phyloP scores from a whole-genome alignment of 2,329 filamentous ascomycete genomes.

The Xenosphaeropsis pyriputrescens region DNA sequence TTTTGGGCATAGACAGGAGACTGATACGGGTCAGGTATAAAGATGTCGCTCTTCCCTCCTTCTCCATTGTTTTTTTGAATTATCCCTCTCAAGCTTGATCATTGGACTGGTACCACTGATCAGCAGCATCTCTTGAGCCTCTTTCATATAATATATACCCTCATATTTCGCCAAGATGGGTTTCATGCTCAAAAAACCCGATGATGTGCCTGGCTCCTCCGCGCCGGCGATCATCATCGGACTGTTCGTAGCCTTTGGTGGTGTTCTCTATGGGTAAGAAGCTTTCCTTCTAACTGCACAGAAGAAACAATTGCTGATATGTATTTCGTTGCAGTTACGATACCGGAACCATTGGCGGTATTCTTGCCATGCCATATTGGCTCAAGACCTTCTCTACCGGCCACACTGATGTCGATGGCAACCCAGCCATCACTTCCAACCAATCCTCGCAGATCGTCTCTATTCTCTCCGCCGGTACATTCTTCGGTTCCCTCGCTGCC shows the following conservation, averaged over 20 bases:
- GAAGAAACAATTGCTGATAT: not conserved
- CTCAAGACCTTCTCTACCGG: slow-evolving; percentile 41
- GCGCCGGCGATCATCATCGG: slow-evolving; percentile 44
- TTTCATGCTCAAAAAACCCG: slow-evolving; percentile 26
- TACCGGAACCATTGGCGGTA: slow-evolving; percentile 60
- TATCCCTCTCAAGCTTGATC: no score
- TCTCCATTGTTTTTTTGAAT: no score
- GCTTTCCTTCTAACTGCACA: not conserved
- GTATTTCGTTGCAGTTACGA: slow-evolving; percentile 43
- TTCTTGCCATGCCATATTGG: slow-evolving; percentile 29
- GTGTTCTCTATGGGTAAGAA: slow-evolving; percentile 36
- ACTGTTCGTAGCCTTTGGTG: slow-evolving; percentile 42
- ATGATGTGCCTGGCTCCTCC: slow-evolving; percentile 34
- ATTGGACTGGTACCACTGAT: no score
- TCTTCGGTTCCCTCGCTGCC: slow-evolving; percentile 39
- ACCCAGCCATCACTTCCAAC: slow-evolving; percentile 33
- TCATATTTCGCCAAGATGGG: slow-evolving; percentile 10
- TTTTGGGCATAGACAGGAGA: no score
- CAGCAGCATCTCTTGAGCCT: not conserved
- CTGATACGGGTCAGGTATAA: no score
- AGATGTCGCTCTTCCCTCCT: no score
- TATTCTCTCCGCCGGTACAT: slow-evolving; percentile 4
- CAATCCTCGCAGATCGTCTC: slow-evolving; percentile 42
- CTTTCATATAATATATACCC: not conserved
- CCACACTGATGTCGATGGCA: slow-evolving; percentile 24